Percentiles rank a stretch among this genome's conserved stretches.
phyloP scores from a whole-genome alignment of 2,329 filamentous ascomycete species.

The Colletotrichum destructivum region DNA sequence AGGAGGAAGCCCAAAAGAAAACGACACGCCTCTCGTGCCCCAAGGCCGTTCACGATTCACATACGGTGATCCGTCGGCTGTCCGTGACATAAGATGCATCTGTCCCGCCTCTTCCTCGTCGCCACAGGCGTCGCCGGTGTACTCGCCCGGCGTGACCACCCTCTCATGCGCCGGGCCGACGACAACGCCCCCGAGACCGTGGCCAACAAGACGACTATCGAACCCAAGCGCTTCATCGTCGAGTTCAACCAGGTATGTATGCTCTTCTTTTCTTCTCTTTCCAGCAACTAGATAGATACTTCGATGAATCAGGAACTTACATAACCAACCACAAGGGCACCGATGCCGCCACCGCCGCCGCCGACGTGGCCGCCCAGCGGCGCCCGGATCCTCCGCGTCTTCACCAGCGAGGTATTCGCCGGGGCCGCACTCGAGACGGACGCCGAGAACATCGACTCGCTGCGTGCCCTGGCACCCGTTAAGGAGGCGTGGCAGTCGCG shows the following conservation, averaged over 20 bases:
- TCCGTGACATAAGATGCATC: slow-evolving; percentile 12
- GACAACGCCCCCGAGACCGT: slow-evolving; percentile 31
- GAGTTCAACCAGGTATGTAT: slow-evolving; percentile 28
- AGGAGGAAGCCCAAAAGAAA: background rate
- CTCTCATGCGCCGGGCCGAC: slow-evolving; percentile 25
- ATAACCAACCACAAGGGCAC: slow-evolving; percentile 8
- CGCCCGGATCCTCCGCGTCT: slow-evolving; percentile 39
- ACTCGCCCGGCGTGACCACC: slow-evolving; percentile 8
- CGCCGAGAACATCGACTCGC: slow-evolving; percentile 39
- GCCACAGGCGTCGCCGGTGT: slow-evolving; percentile 19
- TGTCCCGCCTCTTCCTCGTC: slow-evolving; percentile 19
- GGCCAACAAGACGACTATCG: slow-evolving; percentile 20
- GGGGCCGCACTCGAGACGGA: slow-evolving; percentile 41
- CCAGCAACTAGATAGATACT: no score
- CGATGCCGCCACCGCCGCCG: slow-evolving; percentile 19
- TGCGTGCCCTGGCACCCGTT: slow-evolving; percentile 34
- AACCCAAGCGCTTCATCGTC: slow-evolving; percentile 40
- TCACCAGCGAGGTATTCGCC: slow-evolving; percentile 50
- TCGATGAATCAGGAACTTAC: slow-evolving; percentile 3
- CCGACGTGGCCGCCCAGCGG: slow-evolving; percentile 24
- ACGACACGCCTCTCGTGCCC: no score
- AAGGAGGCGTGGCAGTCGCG: slow-evolving; percentile 38
- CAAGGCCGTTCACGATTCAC: background rate
- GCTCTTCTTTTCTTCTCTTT: no score
- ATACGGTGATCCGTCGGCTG: background rate